Conservation (phyloP, 306 rosid genomes). For the Cicer arietinum region DNA sequence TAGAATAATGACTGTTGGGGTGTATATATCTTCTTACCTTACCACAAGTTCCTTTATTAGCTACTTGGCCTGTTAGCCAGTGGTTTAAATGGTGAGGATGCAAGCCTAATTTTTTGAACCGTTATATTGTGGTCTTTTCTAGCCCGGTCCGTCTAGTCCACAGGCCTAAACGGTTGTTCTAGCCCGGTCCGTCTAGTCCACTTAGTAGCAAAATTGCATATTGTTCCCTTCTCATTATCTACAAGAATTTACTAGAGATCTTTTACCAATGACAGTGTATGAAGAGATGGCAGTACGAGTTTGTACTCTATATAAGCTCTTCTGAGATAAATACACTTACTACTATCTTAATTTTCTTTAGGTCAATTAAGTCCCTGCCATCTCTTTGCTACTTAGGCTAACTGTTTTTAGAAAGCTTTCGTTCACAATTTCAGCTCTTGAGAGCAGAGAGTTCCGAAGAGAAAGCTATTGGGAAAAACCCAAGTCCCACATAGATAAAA, state of each 20-base stretch:
- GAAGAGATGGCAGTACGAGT: background rate
- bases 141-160: background rate
- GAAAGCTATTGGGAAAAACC: background rate
- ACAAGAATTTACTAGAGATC: conserved; percentile 8
- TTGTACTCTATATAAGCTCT: background rate
- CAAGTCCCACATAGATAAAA: too few relatives aligned
- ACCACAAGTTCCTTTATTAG: background rate
- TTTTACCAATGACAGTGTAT: background rate
- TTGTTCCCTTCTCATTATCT: background rate
- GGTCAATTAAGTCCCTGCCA: background rate
- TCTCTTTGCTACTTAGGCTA: background rate
- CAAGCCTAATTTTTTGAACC: background rate
- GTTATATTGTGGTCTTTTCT: background rate
- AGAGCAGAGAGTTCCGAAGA: background rate
- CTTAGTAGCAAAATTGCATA: background rate
- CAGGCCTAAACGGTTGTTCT: background rate
- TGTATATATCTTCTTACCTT: conserved; percentile 1
- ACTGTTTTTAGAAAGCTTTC: background rate
- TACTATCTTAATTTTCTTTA: background rate
- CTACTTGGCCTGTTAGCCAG: background rate
- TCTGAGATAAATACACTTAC: background rate
- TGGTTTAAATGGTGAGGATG: background rate
- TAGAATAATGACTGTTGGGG: background rate
- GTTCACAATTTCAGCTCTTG: conserved; percentile 14
- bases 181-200: background rate